Conservation (phyloP, 164 flowering plant genomes). For the Macadamia integrifolia region DNA sequence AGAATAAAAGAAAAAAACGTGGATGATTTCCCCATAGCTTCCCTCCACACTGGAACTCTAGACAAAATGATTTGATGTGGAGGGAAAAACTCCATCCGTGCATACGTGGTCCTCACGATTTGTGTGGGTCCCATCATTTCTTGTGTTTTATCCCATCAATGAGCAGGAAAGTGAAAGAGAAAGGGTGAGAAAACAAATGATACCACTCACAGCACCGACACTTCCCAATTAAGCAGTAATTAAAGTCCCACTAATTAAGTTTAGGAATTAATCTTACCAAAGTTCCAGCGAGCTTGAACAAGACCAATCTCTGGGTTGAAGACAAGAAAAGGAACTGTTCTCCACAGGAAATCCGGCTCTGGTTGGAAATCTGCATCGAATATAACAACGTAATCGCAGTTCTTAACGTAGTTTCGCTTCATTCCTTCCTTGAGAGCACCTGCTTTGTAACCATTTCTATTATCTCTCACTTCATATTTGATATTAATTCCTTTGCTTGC, state of each 20-base stretch:
- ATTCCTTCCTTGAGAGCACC: slow-evolving; percentile 95
- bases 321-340: slow-evolving; percentile 70
- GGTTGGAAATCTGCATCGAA: slow-evolving; percentile 97
- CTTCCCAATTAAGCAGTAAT: slow-evolving; percentile 4
- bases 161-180: background rate
- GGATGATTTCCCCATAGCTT: too few relatives aligned
- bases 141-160: too few relatives aligned
- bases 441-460: slow-evolving; percentile 83
- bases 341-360: slow-evolving; percentile 73
- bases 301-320: slow-evolving; percentile 73
- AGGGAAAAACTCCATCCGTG: too few relatives aligned
- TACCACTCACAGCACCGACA: slow-evolving; percentile 12
- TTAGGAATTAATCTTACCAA: slow-evolving; percentile 42
- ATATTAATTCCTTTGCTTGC: slow-evolving; percentile 79
- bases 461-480: slow-evolving; percentile 80
- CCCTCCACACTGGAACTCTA: too few relatives aligned
- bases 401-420: slow-evolving; percentile 70
- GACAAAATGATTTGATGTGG: too few relatives aligned
- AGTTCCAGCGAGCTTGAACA: slow-evolving; percentile 93
- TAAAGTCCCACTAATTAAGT: background rate
- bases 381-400: slow-evolving; percentile 83
- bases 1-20: too few relatives aligned
- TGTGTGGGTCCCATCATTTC: too few relatives aligned
- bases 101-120: too few relatives aligned
- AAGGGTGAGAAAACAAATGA: background rate